A percentile compares a stretch with the other conserved stretches of the same genome.
Evolutionary conservation across 768 basidiomycete genomes (phyloP).

Genomic region (Kondoa malvinella): DNA sequence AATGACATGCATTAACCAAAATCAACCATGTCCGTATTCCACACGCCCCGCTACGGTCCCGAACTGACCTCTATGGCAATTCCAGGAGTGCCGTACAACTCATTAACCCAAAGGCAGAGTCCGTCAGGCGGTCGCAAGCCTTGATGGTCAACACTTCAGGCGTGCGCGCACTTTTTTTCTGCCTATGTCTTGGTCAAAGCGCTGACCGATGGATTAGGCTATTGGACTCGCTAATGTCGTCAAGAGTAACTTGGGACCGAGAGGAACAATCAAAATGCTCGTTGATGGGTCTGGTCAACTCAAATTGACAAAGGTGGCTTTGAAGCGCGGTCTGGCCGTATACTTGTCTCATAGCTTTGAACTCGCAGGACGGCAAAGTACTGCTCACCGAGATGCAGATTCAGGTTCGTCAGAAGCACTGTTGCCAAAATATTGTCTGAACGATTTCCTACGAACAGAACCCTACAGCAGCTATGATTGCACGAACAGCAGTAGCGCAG

Average conservation of each 20-base stretch:
- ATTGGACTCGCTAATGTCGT: conserved; percentile 95
- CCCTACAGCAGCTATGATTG: conserved; percentile 98
- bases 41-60: not conserved
- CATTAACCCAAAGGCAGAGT: conserved; percentile 35
- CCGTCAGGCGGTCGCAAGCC: conserved; percentile 32
- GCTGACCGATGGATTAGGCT: conserved; percentile 35
- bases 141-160: conserved; percentile 41
- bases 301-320: conserved; percentile 79
- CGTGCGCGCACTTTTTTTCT: conserved; percentile 35
- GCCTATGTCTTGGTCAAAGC: not conserved
- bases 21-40: no score
- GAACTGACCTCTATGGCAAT: not conserved
- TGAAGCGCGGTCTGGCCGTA: not conserved
- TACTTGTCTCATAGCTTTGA: conserved; percentile 3
- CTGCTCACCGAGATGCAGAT: conserved; percentile 99
- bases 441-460: conserved; percentile 37
- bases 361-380: conserved; percentile 68
- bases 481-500: conserved; percentile 92
- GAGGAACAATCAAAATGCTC: conserved; percentile 98
- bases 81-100: conserved; percentile 20
- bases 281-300: conserved; percentile 96
- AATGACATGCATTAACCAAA: no score
- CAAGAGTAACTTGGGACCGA: conserved; percentile 86
- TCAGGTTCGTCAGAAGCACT: conserved; percentile 30
- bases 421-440: not conserved